Conservation (phyloP, 129 eudicot genomes). For the Artemisia tridentata region DNA sequence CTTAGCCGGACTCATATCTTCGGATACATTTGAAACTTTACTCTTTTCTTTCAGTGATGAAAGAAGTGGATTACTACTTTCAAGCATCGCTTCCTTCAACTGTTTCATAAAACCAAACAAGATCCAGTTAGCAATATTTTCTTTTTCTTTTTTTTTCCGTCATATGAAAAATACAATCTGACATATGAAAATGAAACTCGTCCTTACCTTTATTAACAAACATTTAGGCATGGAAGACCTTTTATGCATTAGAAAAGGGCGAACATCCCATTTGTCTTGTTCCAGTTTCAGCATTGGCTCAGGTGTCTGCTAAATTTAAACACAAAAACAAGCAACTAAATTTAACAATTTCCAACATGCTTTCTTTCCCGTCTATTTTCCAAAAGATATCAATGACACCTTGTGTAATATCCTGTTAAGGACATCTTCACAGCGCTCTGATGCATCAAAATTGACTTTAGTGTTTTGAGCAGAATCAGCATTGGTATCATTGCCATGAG, state of each 20-base stretch:
- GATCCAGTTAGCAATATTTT: background rate
- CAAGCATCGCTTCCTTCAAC: slow-evolving; percentile 66
- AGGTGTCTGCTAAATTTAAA: slow-evolving; percentile 41
- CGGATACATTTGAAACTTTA: slow-evolving; percentile 32
- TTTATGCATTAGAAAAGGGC: slow-evolving; percentile 49
- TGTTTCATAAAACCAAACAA: slow-evolving; percentile 28
- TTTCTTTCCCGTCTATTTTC: too few relatives aligned
- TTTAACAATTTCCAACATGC: background rate
- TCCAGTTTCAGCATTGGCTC: slow-evolving; percentile 30
- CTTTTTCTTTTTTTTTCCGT: slow-evolving; percentile 5
- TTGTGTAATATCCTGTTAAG: slow-evolving; percentile 44
- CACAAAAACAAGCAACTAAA: slow-evolving; percentile 13
- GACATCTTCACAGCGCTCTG: slow-evolving; percentile 60
- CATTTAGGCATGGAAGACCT: slow-evolving; percentile 46
- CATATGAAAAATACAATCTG: slow-evolving; percentile 3
- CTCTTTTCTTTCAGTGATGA: slow-evolving; percentile 57
- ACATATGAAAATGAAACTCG: background rate
- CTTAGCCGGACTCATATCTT: slow-evolving; percentile 18
- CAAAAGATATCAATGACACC: slow-evolving; percentile 30
- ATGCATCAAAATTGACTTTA: slow-evolving; percentile 40
- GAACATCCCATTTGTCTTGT: slow-evolving; percentile 45
- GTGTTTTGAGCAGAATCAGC: slow-evolving; percentile 18
- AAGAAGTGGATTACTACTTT: slow-evolving; percentile 47
- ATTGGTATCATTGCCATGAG: slow-evolving; percentile 20
- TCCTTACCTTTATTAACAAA: slow-evolving; percentile 54